A percentile compares a stretch with the other conserved stretches of the same genome.
Conservation (phyloP, 2,329 filamentous ascomycete genomes). For the Lecanosticta acicola region DNA sequence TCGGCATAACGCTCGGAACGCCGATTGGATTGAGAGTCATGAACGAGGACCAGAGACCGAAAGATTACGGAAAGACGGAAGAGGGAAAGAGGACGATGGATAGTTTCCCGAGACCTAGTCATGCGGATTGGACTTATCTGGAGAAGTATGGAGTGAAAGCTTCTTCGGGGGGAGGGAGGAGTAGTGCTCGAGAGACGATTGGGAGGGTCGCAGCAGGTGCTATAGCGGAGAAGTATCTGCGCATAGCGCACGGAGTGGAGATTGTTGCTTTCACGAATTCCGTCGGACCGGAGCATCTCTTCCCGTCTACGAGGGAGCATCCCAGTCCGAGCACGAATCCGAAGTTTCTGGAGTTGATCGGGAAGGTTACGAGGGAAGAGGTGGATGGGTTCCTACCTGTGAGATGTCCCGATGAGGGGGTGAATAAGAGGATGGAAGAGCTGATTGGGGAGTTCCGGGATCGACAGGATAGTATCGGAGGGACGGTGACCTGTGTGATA, state of each 20-base stretch:
- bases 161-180: constrained; percentile 80
- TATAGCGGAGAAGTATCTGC: constrained; percentile 88
- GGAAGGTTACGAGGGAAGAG: constrained; percentile 64
- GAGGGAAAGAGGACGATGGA: constrained; percentile 67
- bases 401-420: constrained; percentile 68
- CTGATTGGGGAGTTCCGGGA: constrained; percentile 74
- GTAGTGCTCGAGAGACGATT: constrained; percentile 91
- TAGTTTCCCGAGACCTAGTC: constrained; percentile 79
- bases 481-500: constrained; percentile 91
- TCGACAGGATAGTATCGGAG: constrained; percentile 80
- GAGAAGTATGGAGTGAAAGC: constrained; percentile 97
- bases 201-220: constrained; percentile 82
- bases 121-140: constrained; percentile 95
- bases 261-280: constrained; percentile 87
- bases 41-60: constrained; percentile 88
- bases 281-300: constrained; percentile 73
- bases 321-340: constrained; percentile 69
- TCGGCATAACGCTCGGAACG: constrained; percentile 81
- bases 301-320: constrained; percentile 63
- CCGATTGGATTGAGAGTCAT: constrained; percentile 81
- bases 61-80: constrained; percentile 65
- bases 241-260: constrained; percentile 73
- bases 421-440: constrained; percentile 66
- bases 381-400: constrained; percentile 85
- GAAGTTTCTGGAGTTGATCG: constrained; percentile 67